Conservation (phyloP, 1,139 yeast species). For the Candida sanyaensis region DNA sequence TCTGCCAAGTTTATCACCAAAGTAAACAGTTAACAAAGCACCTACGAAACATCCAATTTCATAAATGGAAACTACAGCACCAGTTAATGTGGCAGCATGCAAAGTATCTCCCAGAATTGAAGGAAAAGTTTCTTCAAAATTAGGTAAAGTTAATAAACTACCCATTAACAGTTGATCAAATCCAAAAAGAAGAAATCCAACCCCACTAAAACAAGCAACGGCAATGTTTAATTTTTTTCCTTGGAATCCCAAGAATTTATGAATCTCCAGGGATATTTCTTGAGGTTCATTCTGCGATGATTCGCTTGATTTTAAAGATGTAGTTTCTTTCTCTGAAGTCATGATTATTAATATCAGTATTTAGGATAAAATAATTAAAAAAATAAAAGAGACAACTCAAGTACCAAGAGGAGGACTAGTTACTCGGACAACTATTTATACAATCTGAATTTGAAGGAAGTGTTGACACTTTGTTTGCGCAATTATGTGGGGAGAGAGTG, state of each 20-base stretch:
- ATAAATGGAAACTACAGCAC: constrained; percentile 35
- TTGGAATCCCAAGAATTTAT: constrained; percentile 25
- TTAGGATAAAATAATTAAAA: too few species aligned
- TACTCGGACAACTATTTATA: background rate
- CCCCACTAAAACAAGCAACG: constrained; percentile 30
- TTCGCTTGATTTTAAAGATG: background rate
- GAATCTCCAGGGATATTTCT: constrained; percentile 4
- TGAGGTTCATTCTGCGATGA: background rate
- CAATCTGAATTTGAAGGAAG: background rate
- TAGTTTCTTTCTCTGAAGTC: background rate
- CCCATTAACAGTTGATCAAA: constrained; percentile 57
- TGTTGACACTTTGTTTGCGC: too few species aligned
- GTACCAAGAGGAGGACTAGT: too few species aligned
- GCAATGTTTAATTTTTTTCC: constrained; percentile 28
- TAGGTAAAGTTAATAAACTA: constrained; percentile 38
- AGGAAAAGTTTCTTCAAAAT: constrained; percentile 42
- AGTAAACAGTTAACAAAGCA: constrained; percentile 35
- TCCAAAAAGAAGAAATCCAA: constrained; percentile 41
- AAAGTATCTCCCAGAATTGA: constrained; percentile 25
- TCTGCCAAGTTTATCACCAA: constrained; percentile 39
- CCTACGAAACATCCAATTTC: constrained; percentile 40
- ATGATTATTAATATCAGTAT: background rate
- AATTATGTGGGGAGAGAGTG: too few species aligned
- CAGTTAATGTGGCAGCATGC: constrained; percentile 31
- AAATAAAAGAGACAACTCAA: too few species aligned